phyloP scores from a whole-genome alignment of 2,329 filamentous ascomycete species.

The Phaeosphaeriaceae sp. region DNA sequence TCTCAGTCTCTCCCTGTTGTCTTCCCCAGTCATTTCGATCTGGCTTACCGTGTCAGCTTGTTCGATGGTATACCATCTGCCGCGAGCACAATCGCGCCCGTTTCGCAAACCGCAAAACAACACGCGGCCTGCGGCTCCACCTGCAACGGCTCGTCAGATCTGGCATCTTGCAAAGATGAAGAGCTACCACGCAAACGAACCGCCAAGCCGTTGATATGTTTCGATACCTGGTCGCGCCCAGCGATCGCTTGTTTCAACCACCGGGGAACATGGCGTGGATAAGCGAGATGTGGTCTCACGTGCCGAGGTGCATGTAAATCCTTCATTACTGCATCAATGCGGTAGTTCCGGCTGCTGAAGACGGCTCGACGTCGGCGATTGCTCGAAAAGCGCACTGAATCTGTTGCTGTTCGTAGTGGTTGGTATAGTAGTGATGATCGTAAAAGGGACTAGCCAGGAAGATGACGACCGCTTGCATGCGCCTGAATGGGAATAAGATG shows the following conservation, averaged over 20 bases:
- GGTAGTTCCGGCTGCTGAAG: background rate
- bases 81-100: background rate
- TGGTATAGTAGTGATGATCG: background rate
- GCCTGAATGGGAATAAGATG: background rate
- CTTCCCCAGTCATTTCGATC: background rate
- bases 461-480: background rate
- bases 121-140: background rate
- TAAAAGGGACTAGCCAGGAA: background rate
- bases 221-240: background rate
- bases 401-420: background rate
- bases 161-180: background rate
- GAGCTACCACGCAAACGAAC: background rate
- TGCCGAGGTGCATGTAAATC: background rate
- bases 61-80: background rate
- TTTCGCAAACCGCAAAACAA: background rate
- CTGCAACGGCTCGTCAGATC: background rate
- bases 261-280: background rate
- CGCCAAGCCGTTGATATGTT: background rate
- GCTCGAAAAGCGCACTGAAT: background rate
- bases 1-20: background rate
- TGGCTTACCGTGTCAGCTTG: background rate
- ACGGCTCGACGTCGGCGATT: background rate
- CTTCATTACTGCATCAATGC: background rate
- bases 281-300: background rate
- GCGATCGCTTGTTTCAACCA: background rate